Conservation (phyloP, 2,329 filamentous ascomycete genomes). For the Blastomyces parvus region DNA sequence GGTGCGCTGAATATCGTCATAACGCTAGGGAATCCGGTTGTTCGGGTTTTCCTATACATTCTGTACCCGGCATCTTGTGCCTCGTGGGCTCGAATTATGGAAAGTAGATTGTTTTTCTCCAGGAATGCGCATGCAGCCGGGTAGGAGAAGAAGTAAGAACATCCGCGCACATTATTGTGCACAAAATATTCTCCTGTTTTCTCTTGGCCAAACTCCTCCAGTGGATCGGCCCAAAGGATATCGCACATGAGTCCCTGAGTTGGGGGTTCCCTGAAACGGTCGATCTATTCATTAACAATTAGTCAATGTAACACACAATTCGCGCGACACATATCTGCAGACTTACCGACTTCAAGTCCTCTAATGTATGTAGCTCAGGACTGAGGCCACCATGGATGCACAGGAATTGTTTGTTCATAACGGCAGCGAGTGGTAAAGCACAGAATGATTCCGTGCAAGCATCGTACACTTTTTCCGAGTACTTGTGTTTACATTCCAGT, state of each 20-base stretch:
- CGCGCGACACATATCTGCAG: not conserved
- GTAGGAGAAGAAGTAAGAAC: constrained; percentile 99
- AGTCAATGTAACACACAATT: constrained; percentile 17
- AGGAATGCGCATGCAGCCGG: constrained; percentile 93
- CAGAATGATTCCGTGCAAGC: constrained; percentile 99
- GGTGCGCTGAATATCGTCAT: constrained; percentile 99
- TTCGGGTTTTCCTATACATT: constrained; percentile 98
- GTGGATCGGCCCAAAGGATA: constrained; percentile 94
- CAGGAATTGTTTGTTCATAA: constrained; percentile 99
- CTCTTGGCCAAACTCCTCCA: constrained; percentile 97
- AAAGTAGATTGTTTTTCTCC: constrained; percentile 97
- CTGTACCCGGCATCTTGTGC: constrained; percentile 97
- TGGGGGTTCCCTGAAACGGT: constrained; percentile 93
- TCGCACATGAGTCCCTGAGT: constrained; percentile 99
- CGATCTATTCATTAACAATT: constrained; percentile 53
- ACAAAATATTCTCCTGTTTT: constrained; percentile 97
- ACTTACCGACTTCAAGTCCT: constrained; percentile 79
- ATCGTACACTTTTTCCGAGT: constrained; percentile 91
- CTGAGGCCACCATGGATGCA: constrained; percentile 96
- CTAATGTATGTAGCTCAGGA: constrained; percentile 88
- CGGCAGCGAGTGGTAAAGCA: constrained; percentile 77
- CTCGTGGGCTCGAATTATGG: constrained; percentile 94
- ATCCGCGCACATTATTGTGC: constrained; percentile 96
- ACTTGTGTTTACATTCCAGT: constrained; percentile 99
- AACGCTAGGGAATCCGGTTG: constrained; percentile 95